A percentile compares a stretch with the other conserved stretches of the same genome.
These are phyloP conservation scores for Pseudopediastrum boryanum DNA, from an alignment of 139 green algal species.

Conservation along the genomic window DNA sequence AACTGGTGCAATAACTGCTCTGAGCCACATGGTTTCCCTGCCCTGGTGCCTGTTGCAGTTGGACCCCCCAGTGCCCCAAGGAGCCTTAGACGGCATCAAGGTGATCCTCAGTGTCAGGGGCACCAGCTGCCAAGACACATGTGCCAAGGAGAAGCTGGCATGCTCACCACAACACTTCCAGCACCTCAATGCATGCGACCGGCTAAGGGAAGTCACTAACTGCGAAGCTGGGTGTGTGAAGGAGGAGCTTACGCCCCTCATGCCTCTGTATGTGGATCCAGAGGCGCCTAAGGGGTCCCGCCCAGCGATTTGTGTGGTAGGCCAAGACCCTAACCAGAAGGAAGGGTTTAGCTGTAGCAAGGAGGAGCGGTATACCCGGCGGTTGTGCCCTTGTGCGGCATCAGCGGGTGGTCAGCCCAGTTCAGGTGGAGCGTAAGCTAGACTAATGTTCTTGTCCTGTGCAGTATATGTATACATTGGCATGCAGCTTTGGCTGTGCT, in stretches of 20 bases:
- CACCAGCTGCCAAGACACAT: constrained; percentile 56
- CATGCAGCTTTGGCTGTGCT: too few species aligned
- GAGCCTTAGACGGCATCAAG: constrained; percentile 46
- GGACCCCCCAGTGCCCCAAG: constrained; percentile 47
- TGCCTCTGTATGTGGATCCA: constrained; percentile 62
- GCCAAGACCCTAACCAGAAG: constrained; percentile 10
- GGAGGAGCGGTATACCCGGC: constrained; percentile 38
- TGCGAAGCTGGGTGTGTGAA: constrained; percentile 61
- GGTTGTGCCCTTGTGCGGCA: constrained; percentile 66
- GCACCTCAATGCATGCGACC: constrained; percentile 75
- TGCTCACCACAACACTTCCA: constrained; percentile 57
- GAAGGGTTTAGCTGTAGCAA: constrained; percentile 42
- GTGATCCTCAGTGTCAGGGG: constrained; percentile 39
- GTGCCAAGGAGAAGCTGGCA: constrained; percentile 19
- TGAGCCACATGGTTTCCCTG: background rate
- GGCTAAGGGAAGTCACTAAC: constrained; percentile 57
- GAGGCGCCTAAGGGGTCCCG: constrained; percentile 65
- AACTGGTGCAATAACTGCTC: background rate
- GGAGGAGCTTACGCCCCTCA: background rate
- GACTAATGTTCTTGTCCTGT: too few species aligned
- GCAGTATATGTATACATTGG: too few species aligned
- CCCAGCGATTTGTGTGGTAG: constrained; percentile 68
- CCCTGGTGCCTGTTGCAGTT: constrained; percentile 33
- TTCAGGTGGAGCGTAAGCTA: too few species aligned
- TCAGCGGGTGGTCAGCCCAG: too few species aligned